phyloP scores from a whole-genome alignment of 2,329 filamentous ascomycete genomes.

The Emergomyces orientalis region DNA sequence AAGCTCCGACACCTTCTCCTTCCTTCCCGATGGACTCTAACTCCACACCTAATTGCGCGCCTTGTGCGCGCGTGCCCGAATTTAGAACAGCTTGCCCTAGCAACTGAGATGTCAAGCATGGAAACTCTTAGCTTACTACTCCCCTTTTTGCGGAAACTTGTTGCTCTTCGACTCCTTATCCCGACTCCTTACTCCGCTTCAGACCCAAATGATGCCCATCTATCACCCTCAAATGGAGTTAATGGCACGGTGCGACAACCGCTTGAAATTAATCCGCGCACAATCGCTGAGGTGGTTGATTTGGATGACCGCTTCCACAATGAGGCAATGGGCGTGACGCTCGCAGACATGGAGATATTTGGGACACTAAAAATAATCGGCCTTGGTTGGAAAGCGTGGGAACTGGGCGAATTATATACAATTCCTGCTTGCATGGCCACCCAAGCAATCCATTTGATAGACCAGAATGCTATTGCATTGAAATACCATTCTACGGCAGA shows the following conservation, averaged over 20 bases:
- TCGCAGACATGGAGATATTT: conserved; percentile 28
- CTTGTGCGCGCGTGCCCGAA: conserved; percentile 48
- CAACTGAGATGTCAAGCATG: conserved; percentile 36
- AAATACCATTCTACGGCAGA: neutral
- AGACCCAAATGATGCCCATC: neutral
- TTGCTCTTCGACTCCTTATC: conserved; percentile 34
- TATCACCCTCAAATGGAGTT: neutral
- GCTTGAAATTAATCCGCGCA: conserved; percentile 8
- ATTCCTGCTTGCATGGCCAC: conserved; percentile 16
- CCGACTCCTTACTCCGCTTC: conserved; percentile 19
- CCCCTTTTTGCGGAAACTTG: conserved; percentile 34
- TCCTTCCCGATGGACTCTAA: conserved; percentile 46
- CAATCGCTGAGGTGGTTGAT: conserved; percentile 29
- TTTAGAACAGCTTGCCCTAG: conserved; percentile 50
- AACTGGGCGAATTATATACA: conserved; percentile 31
- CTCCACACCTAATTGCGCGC: conserved; percentile 39
- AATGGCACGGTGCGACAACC: neutral
- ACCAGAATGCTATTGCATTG: neutral
- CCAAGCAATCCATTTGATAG: neutral
- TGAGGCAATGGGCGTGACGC: conserved; percentile 23
- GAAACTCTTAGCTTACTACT: conserved; percentile 32
- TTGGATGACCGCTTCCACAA: conserved; percentile 28
- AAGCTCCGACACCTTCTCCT: conserved; percentile 50
- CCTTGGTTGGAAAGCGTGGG: conserved; percentile 33
- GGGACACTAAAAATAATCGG: conserved; percentile 29